Percentiles rank a stretch among this genome's conserved stretches.
Evolutionary conservation across 441 rosid species (phyloP).

Genomic region (Euphorbia corollata): DNA sequence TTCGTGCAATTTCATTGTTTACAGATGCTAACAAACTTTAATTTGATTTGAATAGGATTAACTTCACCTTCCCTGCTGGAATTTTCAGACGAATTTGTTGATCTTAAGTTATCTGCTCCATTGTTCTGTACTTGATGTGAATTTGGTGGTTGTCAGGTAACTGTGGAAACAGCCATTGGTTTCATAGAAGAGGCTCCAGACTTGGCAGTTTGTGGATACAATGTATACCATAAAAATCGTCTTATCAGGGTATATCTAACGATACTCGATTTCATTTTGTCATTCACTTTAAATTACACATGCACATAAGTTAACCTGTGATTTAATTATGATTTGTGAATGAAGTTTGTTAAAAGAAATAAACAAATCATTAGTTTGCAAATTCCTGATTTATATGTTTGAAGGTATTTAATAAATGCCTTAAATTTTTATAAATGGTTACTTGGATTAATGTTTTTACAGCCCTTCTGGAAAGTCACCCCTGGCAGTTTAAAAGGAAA

Average conservation of each 20-base stretch:
- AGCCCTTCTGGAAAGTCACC: conserved; percentile 93
- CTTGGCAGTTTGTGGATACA: conserved; percentile 53
- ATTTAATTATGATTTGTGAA: not conserved
- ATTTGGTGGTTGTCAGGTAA: conserved; percentile 33
- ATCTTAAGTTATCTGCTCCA: not conserved
- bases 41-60: too few species aligned
- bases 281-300: conserved; percentile 3
- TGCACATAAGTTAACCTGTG: not conserved
- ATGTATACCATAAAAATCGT: conserved; percentile 90
- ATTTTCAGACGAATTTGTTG: not conserved
- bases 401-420: too few species aligned
- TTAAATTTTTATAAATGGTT: conserved; percentile 12
- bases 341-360: not conserved
- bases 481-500: conserved; percentile 44
- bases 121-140: conserved; percentile 13
- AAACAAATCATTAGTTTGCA: too few species aligned
- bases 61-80: too few species aligned
- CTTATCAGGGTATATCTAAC: conserved; percentile 69
- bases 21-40: too few species aligned
- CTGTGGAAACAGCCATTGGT: conserved; percentile 68
- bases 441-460: conserved; percentile 26
- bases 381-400: too few species aligned
- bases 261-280: not conserved
- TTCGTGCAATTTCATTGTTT: too few species aligned
- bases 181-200: conserved; percentile 72